Evolutionary conservation across 1,139 yeast genomes (phyloP), one percentile per base, ranked within the genome.

Genomic region (Candida anutae): DNA sequence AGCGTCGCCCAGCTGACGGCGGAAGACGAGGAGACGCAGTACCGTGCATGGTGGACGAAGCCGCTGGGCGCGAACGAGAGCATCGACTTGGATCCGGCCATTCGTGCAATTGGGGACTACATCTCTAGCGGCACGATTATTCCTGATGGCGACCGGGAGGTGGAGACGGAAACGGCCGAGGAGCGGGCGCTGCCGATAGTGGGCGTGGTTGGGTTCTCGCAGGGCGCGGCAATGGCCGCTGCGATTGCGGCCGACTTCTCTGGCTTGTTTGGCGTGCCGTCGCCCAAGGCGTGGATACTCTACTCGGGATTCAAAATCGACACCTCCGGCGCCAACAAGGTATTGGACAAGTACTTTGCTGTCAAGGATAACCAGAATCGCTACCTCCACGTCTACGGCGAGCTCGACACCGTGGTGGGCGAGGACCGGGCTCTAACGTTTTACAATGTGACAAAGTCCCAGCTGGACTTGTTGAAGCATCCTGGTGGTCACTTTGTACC

Each of bases 401-500:
- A 88, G 31, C 57, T 87, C 23, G 98, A 90, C 47, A 84, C 96
- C 0, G 79, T 90, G 11, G 90, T 88, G 3, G 74, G 79, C n/a
- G 87, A 81, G 28, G 78, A 71, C 26, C 64, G 93, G 35, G 68
- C 80, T 0, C 57, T 72, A 54, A 55, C 62, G 1, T 57, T 88
- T 23, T 77, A 63, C 42, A 69, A 83, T 8, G 53, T 63, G 2
- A 74, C 79, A 39, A 58, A 58, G 26, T 59, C 55, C 5, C 56
- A 52, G 3, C 62, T 70, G 5, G 65, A 66, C 3, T 36, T 77
- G 23, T 47, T 83, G 37, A 70, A 63, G 35, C 95, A 84, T 48
- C 82, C 88, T 2, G 94, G 94, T 20, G 93, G 94, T 1, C 95
- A 84, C 48, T 83, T 77, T 48, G 88, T 83, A 11, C 95, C 95